Evolutionary conservation across 169 alveolate genomes (phyloP), one percentile per base, ranked within the genome.

Genomic region (Neospora caninum): DNA sequence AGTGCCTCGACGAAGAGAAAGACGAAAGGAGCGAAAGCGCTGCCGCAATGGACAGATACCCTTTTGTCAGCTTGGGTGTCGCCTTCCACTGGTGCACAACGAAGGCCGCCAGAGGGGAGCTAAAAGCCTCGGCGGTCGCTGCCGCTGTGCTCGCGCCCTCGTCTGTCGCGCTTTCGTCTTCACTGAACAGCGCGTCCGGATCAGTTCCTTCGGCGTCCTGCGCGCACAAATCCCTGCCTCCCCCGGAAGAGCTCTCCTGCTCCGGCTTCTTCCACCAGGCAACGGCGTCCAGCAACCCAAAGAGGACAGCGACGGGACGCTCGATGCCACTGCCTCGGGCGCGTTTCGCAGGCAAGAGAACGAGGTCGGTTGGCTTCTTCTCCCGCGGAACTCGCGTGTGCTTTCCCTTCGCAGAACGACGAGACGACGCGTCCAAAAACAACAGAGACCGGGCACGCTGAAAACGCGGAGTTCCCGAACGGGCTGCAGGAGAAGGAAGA

Each of bases 81-180:
- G 22, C 38, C 41, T 43, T 42, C 89, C 89, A 82, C 54, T 41
- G 64, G 36, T 67, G 89, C 31, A 82, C 53, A 4, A 82, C 36
- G 10, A 42, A 38, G n/a, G 89, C 2, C 58, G 41, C 38, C 13
- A 82, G 31, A 36, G 89, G 89, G 39, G 89, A 82, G 38, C 38
- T 6, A 42, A 82, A 82, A 0, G 89, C 89, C 64, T 82, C 89
- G 1, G 89, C 53, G 27, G 89, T 20, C 69, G 89, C 89, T 41
- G 89, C 89, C 10, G 89, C n/a, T 7, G 67, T n/a, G 34, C 18
- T 9, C 36, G 39, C n/a, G 6, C 67, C 41, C 67, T 42, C 89
- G 53, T 42, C 89, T 42, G 39, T 49, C 67, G 67, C 64, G 39
- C n/a, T 67, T 18, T 82, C 67, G 67, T 82, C 43, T 7, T 34